Evolutionary conservation across 1,139 yeast species (phyloP).

Genomic region (Nakaseomyces sp.): DNA sequence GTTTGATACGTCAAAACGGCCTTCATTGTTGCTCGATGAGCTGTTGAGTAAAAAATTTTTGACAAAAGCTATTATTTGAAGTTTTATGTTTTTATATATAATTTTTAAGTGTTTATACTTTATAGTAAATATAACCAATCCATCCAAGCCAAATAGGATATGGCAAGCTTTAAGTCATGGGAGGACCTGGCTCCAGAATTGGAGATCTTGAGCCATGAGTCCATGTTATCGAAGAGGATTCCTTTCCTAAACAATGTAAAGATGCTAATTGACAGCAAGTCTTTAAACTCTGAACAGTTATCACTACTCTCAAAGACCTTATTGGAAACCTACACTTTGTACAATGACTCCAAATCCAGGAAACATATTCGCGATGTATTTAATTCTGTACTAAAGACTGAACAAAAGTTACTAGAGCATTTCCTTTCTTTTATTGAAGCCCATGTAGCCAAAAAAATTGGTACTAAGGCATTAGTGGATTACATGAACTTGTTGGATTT

Average conservation of each 20-base stretch:
- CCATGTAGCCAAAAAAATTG: constrained; percentile 18
- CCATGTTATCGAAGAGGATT: constrained; percentile 17
- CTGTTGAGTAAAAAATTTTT: neutral
- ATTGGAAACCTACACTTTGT: constrained; percentile 36
- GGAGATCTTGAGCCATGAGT: constrained; percentile 17
- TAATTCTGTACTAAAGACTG: constrained; percentile 31
- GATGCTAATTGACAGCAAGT: constrained; percentile 14
- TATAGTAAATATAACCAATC: too few species aligned
- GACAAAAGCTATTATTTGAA: neutral
- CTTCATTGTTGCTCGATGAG: neutral
- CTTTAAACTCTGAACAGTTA: constrained; percentile 20
- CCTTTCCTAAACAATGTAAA: constrained; percentile 17
- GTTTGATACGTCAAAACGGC: neutral
- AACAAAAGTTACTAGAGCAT: constrained; percentile 33
- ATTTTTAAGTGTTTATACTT: too few species aligned
- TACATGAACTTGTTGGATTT: constrained; percentile 29
- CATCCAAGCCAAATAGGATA: neutral
- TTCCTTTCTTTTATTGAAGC: constrained; percentile 37
- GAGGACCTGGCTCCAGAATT: constrained; percentile 17
- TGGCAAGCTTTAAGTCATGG: constrained; percentile 11
- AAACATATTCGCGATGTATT: constrained; percentile 36
- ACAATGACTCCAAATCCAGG: constrained; percentile 43
- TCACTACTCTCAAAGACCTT: constrained; percentile 23
- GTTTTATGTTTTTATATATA: too few species aligned
- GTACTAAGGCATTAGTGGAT: constrained; percentile 25